A percentile compares a stretch with the other conserved stretches of the same genome.
These are phyloP conservation scores for Hippophae gyantsensis DNA, from an alignment of 306 rosid species.

Conservation along the genomic window DNA sequence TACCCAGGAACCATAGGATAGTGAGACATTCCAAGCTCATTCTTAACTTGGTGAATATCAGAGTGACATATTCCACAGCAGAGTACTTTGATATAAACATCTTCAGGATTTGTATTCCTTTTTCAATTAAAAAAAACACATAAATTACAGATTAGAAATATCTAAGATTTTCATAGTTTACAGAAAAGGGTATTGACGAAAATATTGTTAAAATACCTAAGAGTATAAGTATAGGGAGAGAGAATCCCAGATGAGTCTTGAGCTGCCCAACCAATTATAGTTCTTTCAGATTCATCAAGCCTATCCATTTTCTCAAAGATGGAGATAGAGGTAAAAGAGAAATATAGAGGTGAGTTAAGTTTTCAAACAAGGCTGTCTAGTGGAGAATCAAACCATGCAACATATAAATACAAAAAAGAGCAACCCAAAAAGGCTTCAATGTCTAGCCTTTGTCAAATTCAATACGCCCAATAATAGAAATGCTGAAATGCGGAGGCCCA, in stretches of 20 bases:
- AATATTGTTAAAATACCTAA: conserved; percentile 32
- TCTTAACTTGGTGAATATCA: conserved; percentile 68
- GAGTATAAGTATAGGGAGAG: conserved; percentile 57
- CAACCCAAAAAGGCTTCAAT: too few relatives aligned
- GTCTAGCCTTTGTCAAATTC: too few relatives aligned
- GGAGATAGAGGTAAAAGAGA: background rate
- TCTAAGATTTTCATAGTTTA: background rate
- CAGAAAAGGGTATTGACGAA: too few relatives aligned
- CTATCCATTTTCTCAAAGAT: conserved; percentile 37
- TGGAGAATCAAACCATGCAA: too few relatives aligned
- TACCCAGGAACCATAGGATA: conserved; percentile 95
- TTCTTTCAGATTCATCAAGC: conserved; percentile 46
- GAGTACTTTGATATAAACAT: conserved; percentile 62
- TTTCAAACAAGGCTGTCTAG: too few relatives aligned
- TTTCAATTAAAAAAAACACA: background rate
- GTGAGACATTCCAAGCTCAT: conserved; percentile 78
- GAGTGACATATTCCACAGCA: conserved; percentile 85
- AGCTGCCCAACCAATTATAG: conserved; percentile 70
- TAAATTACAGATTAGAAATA: background rate
- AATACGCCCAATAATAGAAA: too few relatives aligned
- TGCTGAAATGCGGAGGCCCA: too few relatives aligned
- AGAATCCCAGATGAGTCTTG: conserved; percentile 90
- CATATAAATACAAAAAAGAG: too few relatives aligned
- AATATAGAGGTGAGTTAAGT: background rate
- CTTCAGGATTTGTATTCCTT: conserved; percentile 76